These are phyloP conservation scores for Deinandra increscens DNA, from an alignment of 129 eudicot genomes.

Conservation along the genomic window DNA sequence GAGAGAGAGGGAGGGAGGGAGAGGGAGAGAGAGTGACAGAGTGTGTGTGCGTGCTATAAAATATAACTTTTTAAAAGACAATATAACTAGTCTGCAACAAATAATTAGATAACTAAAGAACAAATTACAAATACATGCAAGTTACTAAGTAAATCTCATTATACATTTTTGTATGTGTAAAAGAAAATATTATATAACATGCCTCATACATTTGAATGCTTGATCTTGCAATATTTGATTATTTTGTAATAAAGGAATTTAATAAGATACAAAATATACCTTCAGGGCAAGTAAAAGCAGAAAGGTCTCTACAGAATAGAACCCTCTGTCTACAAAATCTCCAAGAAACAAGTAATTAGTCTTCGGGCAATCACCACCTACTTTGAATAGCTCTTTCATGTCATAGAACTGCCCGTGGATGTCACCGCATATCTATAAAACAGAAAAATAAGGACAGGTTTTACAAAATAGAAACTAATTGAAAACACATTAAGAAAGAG, in stretches of 20 bases:
- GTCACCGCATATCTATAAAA: constrained; percentile 88
- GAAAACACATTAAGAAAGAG: neutral
- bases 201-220: neutral
- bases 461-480: constrained; percentile 1
- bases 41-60: no score
- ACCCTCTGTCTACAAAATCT: constrained; percentile 99
- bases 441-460: constrained; percentile 20
- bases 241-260: neutral
- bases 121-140: no score
- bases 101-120: no score
- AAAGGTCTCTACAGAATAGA: constrained; percentile 96
- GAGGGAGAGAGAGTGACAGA: no score
- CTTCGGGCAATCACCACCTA: constrained; percentile 99
- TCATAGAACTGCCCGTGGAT: constrained; percentile 99
- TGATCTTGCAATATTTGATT: neutral
- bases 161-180: no score
- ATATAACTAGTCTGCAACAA: no score
- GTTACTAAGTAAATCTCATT: no score
- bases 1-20: no score
- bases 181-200: no score
- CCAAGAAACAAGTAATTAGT: constrained; percentile 99
- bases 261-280: constrained; percentile 42
- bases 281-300: constrained; percentile 91
- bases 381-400: constrained; percentile 97
- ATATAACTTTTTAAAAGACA: no score